These are phyloP conservation scores for Xylaria sp. DNA, from an alignment of 2,329 filamentous ascomycete species.

Conservation along the genomic window DNA sequence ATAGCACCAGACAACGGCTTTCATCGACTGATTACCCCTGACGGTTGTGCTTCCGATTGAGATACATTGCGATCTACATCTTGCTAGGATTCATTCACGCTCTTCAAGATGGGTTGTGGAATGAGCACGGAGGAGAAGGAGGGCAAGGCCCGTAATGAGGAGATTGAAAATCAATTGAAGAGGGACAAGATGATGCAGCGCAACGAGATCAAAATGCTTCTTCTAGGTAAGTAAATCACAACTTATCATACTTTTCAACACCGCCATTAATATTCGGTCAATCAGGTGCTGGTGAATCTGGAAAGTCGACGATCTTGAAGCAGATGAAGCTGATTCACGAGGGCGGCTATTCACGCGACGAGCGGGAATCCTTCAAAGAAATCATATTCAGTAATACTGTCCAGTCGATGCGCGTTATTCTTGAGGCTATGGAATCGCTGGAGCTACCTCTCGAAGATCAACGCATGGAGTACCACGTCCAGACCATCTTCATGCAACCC, in stretches of 20 bases:
- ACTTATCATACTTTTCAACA: not conserved
- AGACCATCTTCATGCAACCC: slow-evolving; percentile 99
- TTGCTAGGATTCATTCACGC: slow-evolving; percentile 32
- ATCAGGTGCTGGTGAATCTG: slow-evolving; percentile 94
- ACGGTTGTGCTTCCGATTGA: slow-evolving; percentile 8
- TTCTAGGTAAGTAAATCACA: slow-evolving; percentile 79
- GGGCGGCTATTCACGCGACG: slow-evolving; percentile 95
- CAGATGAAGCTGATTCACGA: slow-evolving; percentile 99
- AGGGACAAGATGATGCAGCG: slow-evolving; percentile 98
- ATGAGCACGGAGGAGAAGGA: slow-evolving; percentile 99
- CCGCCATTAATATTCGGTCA: slow-evolving; percentile 5
- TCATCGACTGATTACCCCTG: not conserved
- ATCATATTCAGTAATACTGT: slow-evolving; percentile 78
- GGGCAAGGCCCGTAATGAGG: slow-evolving; percentile 99
- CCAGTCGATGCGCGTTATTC: slow-evolving; percentile 75
- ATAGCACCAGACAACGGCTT: slow-evolving; percentile 33
- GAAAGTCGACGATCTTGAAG: slow-evolving; percentile 93
- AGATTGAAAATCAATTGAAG: slow-evolving; percentile 99
- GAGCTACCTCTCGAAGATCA: slow-evolving; percentile 89
- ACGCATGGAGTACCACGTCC: slow-evolving; percentile 95
- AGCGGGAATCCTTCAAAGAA: slow-evolving; percentile 76
- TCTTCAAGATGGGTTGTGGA: slow-evolving; percentile 94
- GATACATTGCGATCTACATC: slow-evolving; percentile 6
- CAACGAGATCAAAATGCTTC: slow-evolving; percentile 99
- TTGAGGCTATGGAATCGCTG: slow-evolving; percentile 75